Conservation (phyloP, 2,329 filamentous ascomycete genomes). For the Aspergillus transmontanensis region DNA sequence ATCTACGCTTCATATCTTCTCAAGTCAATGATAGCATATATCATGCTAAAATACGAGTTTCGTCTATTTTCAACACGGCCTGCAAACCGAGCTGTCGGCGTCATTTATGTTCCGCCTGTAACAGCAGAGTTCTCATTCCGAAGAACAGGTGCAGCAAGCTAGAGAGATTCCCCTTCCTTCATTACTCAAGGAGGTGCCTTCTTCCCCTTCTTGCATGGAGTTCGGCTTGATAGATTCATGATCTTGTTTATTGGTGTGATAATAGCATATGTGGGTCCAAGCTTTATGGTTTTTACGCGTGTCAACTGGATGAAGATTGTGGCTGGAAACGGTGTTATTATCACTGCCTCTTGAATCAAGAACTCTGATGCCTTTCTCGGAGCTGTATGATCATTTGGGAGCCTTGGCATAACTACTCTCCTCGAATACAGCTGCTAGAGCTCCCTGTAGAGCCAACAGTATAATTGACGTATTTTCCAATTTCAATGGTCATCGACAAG, state of each 20-base stretch:
- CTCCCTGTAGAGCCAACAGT: neutral
- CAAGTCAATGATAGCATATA: neutral
- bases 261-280: too few species aligned
- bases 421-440: conserved; percentile 58
- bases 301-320: conserved; percentile 65
- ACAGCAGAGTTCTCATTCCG: neutral
- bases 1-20: neutral
- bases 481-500: neutral
- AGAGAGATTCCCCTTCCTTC: too few species aligned
- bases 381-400: conserved; percentile 61
- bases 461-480: neutral
- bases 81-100: neutral
- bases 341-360: conserved; percentile 50
- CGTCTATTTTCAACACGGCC: neutral
- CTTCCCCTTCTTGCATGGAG: too few species aligned
- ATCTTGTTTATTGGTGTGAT: too few species aligned
- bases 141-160: neutral
- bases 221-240: too few species aligned
- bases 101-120: neutral
- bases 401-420: conserved; percentile 60
- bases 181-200: too few species aligned
- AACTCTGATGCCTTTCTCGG: conserved; percentile 58
- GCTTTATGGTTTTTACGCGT: too few species aligned
- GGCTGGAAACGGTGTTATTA: conserved; percentile 57
- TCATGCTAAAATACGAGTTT: neutral